Percentiles rank a stretch among this genome's conserved stretches.
Evolutionary conservation across 1,284 basidiomycete genomes (phyloP).

Genomic region (Irpex rosettiformis): DNA sequence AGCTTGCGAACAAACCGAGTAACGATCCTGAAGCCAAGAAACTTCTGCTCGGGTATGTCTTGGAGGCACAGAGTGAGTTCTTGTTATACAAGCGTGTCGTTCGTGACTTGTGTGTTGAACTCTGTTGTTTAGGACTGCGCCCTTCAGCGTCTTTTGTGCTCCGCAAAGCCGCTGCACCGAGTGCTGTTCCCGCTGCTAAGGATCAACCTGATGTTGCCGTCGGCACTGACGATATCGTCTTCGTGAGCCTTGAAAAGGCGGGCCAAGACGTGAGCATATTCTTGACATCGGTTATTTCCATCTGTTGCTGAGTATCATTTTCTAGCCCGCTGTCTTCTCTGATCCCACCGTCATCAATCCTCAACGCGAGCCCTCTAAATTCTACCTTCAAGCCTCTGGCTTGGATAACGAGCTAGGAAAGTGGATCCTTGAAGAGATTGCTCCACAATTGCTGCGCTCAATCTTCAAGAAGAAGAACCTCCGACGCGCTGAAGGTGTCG

Average conservation of each 20-base stretch:
- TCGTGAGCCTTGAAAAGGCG: constrained; percentile 46
- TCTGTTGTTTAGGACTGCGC: constrained; percentile 25
- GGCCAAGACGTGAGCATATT: constrained; percentile 41
- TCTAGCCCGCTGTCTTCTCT: constrained; percentile 40
- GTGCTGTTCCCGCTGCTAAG: constrained; percentile 35
- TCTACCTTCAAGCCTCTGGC: constrained; percentile 39
- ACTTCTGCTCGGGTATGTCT: constrained; percentile 46
- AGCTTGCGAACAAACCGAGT: constrained; percentile 30
- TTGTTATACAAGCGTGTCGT: neutral
- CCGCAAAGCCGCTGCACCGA: constrained; percentile 37
- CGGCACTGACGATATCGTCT: constrained; percentile 41
- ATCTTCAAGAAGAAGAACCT: constrained; percentile 45
- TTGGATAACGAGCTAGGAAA: constrained; percentile 44
- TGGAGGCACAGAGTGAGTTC: constrained; percentile 48
- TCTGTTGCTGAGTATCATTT: neutral
- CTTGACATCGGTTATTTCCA: neutral
- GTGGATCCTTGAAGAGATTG: constrained; percentile 33
- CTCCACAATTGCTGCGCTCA: constrained; percentile 41
- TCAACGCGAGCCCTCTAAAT: constrained; percentile 32
- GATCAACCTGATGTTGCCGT: constrained; percentile 35
- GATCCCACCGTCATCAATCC: constrained; percentile 40
- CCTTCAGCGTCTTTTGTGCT: constrained; percentile 42
- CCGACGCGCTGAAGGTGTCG: constrained; percentile 38
- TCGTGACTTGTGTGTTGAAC: constrained; percentile 22
- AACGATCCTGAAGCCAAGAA: constrained; percentile 27